These are phyloP conservation scores for Blastomyces gilchristii DNA, from an alignment of 2,329 filamentous ascomycete genomes.

Conservation along the genomic window DNA sequence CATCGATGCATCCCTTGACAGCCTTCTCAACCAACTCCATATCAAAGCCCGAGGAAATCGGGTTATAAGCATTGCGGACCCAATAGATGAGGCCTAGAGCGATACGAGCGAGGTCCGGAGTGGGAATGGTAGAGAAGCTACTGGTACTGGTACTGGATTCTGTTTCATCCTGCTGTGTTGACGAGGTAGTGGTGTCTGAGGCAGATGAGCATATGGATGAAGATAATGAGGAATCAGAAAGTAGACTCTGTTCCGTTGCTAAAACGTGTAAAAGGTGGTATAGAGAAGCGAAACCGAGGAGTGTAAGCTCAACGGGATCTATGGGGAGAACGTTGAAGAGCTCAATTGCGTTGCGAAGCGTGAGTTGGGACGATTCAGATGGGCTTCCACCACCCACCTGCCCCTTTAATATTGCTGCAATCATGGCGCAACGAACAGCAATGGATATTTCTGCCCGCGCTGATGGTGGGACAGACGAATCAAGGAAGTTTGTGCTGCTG, in stretches of 20 bases:
- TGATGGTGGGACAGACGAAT: constrained; percentile 43
- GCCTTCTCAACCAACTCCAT: constrained; percentile 29
- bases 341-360: constrained; percentile 31
- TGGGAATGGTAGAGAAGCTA: constrained; percentile 11
- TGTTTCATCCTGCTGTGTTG: constrained; percentile 23
- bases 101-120: constrained; percentile 29
- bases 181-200: constrained; percentile 10
- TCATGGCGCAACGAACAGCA: constrained; percentile 50
- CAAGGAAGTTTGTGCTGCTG: constrained; percentile 38
- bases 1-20: constrained; percentile 29
- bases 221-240: constrained; percentile 17
- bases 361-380: constrained; percentile 28
- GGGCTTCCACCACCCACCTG: constrained; percentile 25
- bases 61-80: constrained; percentile 37
- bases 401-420: constrained; percentile 41
- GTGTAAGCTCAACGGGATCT: constrained; percentile 34
- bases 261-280: constrained; percentile 35
- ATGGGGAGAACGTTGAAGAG: constrained; percentile 35
- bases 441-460: constrained; percentile 45
- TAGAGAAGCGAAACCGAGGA: constrained; percentile 33
- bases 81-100: constrained; percentile 35
- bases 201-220: constrained; percentile 16
- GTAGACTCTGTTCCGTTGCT: constrained; percentile 32
- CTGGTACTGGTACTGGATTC: constrained; percentile 12
- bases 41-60: constrained; percentile 34